phyloP scores from a whole-genome alignment of 2,329 filamentous ascomycete species.

The Thielaviopsis punctulata region DNA sequence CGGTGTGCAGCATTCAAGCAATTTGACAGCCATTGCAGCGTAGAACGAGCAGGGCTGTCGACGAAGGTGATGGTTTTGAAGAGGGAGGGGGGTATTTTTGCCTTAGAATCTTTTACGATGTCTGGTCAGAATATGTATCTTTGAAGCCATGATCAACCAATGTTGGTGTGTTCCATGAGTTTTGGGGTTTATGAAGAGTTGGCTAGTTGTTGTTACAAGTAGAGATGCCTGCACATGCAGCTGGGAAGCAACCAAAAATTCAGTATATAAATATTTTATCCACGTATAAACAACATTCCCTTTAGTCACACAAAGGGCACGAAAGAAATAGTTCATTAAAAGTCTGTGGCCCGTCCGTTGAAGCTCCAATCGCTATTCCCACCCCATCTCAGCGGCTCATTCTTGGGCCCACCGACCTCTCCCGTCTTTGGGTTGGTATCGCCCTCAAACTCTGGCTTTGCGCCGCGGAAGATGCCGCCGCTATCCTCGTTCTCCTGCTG shows the following conservation, averaged over 20 bases:
- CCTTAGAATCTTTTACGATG: no score
- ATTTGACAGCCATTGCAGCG: constrained; percentile 9
- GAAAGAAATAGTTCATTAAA: constrained; percentile 28
- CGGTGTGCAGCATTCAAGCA: constrained; percentile 17
- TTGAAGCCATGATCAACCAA: no score
- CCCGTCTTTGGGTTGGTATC: constrained; percentile 86
- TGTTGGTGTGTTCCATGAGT: no score
- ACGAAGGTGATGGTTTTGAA: constrained; percentile 13
- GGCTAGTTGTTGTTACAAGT: no score
- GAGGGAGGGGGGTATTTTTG: background rate
- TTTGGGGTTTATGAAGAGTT: no score
- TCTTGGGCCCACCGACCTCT: constrained; percentile 92
- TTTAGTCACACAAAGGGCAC: no score
- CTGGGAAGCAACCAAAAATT: no score
- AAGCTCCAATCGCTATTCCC: constrained; percentile 68
- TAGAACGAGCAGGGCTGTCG: constrained; percentile 17
- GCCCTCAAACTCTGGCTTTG: constrained; percentile 81
- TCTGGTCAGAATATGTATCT: no score
- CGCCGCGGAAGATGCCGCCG: constrained; percentile 55
- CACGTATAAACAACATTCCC: no score
- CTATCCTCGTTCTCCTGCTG: constrained; percentile 39
- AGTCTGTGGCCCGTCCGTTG: constrained; percentile 89
- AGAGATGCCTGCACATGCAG: no score
- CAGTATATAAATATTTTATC: no score
- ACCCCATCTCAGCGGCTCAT: constrained; percentile 85